Evolutionary conservation across 163 green algal genomes (phyloP).

Genomic region (Scenedesmus sp.): DNA sequence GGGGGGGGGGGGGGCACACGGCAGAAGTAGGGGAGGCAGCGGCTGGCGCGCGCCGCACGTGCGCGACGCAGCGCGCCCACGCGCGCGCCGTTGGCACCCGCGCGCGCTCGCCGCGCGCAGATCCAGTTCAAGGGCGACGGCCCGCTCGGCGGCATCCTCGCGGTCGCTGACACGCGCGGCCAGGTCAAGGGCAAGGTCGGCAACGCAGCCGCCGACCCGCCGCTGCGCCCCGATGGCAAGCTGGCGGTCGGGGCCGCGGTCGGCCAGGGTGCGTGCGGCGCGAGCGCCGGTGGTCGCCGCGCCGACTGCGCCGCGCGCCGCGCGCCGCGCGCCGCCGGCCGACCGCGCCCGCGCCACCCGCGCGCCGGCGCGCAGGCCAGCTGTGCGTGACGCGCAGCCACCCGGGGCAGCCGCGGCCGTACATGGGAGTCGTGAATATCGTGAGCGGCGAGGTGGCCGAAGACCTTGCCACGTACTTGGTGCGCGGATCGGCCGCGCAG

Average conservation of each 20-base stretch:
- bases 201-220: slow-evolving; percentile 80
- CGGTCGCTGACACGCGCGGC: slow-evolving; percentile 71
- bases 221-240: slow-evolving; percentile 86
- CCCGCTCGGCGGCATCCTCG: slow-evolving; percentile 75
- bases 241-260: slow-evolving; percentile 88
- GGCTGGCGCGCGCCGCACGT: too few relatives aligned
- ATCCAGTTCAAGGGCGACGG: slow-evolving; percentile 87
- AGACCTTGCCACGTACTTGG: slow-evolving; percentile 92
- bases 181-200: slow-evolving; percentile 86
- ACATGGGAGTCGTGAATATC: slow-evolving; percentile 81
- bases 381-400: slow-evolving; percentile 89
- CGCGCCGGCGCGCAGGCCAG: slow-evolving; percentile 74
- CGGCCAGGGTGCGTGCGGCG: slow-evolving; percentile 62
- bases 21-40: too few relatives aligned
- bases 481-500: too few relatives aligned
- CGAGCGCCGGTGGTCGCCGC: too few relatives aligned
- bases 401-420: slow-evolving; percentile 67
- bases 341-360: too few relatives aligned
- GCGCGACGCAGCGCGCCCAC: too few relatives aligned
- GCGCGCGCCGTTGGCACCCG: too few relatives aligned
- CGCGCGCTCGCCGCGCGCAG: slow-evolving; percentile 55
- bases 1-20: too few relatives aligned
- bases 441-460: slow-evolving; percentile 86
- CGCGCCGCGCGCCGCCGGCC: too few relatives aligned
- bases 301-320: too few relatives aligned